Percentiles rank a stretch among this genome's conserved stretches.
Evolutionary conservation across 2,329 filamentous ascomycete genomes (phyloP).

Genomic region (Phialophora expanda): DNA sequence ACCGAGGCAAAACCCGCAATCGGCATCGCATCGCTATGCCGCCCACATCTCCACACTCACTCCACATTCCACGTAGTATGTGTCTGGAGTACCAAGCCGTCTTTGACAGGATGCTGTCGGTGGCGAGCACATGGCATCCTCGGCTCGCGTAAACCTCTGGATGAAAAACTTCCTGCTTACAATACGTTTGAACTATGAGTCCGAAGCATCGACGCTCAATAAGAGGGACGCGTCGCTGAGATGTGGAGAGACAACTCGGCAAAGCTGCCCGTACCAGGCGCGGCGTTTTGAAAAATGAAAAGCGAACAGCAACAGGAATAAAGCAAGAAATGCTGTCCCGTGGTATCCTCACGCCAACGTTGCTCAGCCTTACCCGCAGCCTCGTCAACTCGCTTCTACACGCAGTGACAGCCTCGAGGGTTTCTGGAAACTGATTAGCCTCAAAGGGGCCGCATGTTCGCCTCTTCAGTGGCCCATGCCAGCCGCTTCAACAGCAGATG

Average conservation of each 20-base stretch:
- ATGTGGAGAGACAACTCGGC: not conserved
- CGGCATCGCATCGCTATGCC: not conserved
- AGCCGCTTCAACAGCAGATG: not conserved
- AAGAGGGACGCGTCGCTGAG: not conserved
- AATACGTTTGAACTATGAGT: not conserved
- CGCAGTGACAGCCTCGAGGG: not conserved
- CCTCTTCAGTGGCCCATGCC: not conserved
- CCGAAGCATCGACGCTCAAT: not conserved
- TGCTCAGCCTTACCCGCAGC: not conserved
- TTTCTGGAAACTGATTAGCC: not conserved
- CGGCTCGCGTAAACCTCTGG: not conserved
- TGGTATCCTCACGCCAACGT: not conserved
- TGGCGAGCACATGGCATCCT: not conserved
- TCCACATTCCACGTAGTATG: constrained; percentile 1
- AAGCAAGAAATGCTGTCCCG: not conserved
- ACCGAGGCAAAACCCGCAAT: constrained; percentile 27
- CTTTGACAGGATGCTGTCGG: not conserved
- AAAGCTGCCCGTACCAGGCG: not conserved
- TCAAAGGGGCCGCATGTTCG: not conserved
- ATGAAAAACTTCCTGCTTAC: not conserved
- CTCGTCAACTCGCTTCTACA: not conserved
- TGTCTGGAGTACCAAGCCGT: not conserved
- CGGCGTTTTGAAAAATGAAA: not conserved
- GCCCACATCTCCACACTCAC: constrained; percentile 9
- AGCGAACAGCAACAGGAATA: not conserved